Conservation (phyloP, 768 basidiomycete species). For the Mrakia frigida region DNA sequence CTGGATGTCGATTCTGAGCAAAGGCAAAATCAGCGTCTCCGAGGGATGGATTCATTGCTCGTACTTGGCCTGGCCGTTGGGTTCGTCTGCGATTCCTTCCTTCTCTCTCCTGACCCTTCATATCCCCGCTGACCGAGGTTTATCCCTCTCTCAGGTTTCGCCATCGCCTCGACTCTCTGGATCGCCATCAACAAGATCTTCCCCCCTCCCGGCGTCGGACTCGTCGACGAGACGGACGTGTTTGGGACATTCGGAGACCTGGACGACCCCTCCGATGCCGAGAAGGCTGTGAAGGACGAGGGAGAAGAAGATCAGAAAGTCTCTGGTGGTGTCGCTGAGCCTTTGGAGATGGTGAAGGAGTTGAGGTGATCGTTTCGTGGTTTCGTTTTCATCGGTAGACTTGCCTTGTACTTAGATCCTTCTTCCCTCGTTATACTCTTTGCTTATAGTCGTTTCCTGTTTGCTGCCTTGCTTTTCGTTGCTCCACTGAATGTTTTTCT, state of each 20-base stretch:
- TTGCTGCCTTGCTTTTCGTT: too few species aligned
- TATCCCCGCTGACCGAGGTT: not conserved
- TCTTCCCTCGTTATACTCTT: too few species aligned
- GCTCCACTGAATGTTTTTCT: too few species aligned
- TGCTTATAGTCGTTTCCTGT: too few species aligned
- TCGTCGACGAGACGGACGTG: slow-evolving; percentile 37
- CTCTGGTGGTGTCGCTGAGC: too few species aligned
- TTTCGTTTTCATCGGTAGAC: too few species aligned
- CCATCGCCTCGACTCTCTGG: slow-evolving; percentile 35
- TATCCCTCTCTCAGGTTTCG: slow-evolving; percentile 32
- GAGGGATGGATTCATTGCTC: slow-evolving; percentile 15
- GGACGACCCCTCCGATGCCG: not conserved
- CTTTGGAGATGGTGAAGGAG: too few species aligned
- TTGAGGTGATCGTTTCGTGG: too few species aligned
- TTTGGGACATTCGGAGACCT: slow-evolving; percentile 37
- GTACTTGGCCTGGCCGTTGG: slow-evolving; percentile 29
- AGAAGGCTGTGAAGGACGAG: not conserved
- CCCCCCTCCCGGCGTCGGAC: slow-evolving; percentile 33
- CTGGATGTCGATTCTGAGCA: slow-evolving; percentile 7
- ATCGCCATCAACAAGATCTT: slow-evolving; percentile 34
- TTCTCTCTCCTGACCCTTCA: too few species aligned
- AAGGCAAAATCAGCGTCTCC: slow-evolving; percentile 1
- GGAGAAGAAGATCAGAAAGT: not conserved
- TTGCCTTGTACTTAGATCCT: too few species aligned
- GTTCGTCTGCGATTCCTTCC: not conserved